Evolutionary conservation across 345 rosid species (phyloP), one percentile per base, ranked within the genome.

Genomic region (Lumnitzera racemosa): DNA sequence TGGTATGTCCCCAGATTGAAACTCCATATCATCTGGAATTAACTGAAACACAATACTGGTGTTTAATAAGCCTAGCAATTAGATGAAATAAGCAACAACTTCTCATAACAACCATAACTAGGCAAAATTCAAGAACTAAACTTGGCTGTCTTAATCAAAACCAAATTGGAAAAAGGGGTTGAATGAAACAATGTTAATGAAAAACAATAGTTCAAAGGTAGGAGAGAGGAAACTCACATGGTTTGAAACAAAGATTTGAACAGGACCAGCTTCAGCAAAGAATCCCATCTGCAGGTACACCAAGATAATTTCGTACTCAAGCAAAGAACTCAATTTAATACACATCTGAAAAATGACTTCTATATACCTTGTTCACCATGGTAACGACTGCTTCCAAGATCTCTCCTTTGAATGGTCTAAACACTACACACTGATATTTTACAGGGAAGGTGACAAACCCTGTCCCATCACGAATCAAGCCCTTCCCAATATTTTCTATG

Each of bases 21-120:
- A 89, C 75, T 92, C 97, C 96, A 87, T 89, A 74, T 89, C 98
- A 67, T 92, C 97, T 1, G 97, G 97, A 63, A 87, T 92, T 80
- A 89, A 71, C 98, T 92, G 70, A 51, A 49, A 70, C 51, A 63
- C 13, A 55, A 29, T 15, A 7, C 27, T 15, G 51, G 50, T 36
- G 43, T 36, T 7, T 36, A 36, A 36, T 36, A 36, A 36, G 43
- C 10, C 43, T 36, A 36, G 43, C 43, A 36, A 2, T 36, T 36
- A 36, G 43, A 13, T 51, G 16, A 53, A 13, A 29, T 31, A 15
- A 36, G 16, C 55, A 61, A n/a, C 1, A 24, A 23, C 43, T 59
- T n/a, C 25, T 12, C 13, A 17, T 7, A 15, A 50, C 53, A 15
- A 50, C n/a, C n/a, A 50, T 17, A 50, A 50, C 15, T 50, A 14